These are phyloP conservation scores for Xylariales sp. DNA, from an alignment of 2,329 filamentous ascomycete genomes.

Conservation along the genomic window DNA sequence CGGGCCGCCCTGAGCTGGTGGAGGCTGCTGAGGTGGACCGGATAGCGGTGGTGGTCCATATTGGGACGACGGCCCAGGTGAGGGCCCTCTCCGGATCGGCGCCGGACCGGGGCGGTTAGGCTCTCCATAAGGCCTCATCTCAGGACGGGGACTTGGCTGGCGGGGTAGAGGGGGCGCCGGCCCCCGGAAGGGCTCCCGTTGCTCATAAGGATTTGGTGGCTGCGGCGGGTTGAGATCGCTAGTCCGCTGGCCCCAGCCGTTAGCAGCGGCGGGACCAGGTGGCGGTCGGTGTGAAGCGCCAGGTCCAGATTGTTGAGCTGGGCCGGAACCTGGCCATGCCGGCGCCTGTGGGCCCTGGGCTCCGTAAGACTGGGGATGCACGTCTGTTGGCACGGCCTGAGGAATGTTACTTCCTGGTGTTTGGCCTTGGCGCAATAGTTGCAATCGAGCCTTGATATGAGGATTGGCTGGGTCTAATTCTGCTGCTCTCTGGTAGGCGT, in stretches of 20 bases:
- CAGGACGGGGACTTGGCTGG: slow-evolving; percentile 80
- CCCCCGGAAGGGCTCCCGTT: slow-evolving; percentile 77
- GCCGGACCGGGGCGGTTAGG: slow-evolving; percentile 65
- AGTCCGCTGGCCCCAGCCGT: slow-evolving; percentile 70
- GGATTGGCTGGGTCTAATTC: slow-evolving; percentile 93
- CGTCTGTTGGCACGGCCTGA: slow-evolving; percentile 90
- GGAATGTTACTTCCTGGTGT: slow-evolving; percentile 75
- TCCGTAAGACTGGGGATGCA: slow-evolving; percentile 93
- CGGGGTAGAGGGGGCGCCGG: slow-evolving; percentile 74
- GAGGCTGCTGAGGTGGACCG: slow-evolving; percentile 55
- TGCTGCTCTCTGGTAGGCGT: slow-evolving; percentile 93
- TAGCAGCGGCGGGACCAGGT: slow-evolving; percentile 66
- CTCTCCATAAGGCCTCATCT: slow-evolving; percentile 78
- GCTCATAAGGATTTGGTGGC: slow-evolving; percentile 84
- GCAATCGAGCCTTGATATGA: slow-evolving; percentile 94
- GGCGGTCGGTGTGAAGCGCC: slow-evolving; percentile 71
- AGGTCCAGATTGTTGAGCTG: slow-evolving; percentile 60
- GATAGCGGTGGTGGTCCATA: slow-evolving; percentile 65
- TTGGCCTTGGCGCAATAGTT: slow-evolving; percentile 85
- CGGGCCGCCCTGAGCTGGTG: slow-evolving; percentile 57
- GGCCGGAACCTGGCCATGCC: slow-evolving; percentile 86
- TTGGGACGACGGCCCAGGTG: slow-evolving; percentile 63
- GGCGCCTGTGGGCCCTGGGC: slow-evolving; percentile 86
- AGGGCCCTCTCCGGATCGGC: slow-evolving; percentile 64
- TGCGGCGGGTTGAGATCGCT: slow-evolving; percentile 85